phyloP scores from a whole-genome alignment of 441 rosid species.

The Sinapis alba region DNA sequence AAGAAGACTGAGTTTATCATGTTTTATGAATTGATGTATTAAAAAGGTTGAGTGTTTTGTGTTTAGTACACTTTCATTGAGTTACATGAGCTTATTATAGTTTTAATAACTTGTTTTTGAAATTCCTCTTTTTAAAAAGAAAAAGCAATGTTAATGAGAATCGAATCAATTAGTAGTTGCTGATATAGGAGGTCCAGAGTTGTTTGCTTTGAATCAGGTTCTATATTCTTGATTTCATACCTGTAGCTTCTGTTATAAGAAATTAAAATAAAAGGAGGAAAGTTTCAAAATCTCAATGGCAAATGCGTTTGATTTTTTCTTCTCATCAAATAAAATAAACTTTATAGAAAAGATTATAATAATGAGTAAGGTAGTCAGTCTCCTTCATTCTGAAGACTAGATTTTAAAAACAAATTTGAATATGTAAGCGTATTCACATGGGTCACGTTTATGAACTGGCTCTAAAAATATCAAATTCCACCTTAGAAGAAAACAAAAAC shows the following conservation, averaged over 20 bases:
- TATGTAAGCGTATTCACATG: slow-evolving; percentile 27
- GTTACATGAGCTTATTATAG: neutral
- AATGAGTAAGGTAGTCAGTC: neutral
- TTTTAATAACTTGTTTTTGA: neutral
- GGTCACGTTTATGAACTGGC: slow-evolving; percentile 18
- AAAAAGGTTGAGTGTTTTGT: neutral
- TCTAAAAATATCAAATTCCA: neutral
- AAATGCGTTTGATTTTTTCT: slow-evolving; percentile 13
- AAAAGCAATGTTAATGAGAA: neutral
- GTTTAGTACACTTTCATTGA: neutral
- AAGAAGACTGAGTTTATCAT: neutral
- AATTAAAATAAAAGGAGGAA: neutral
- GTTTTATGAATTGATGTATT: slow-evolving; percentile 24
- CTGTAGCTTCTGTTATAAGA: slow-evolving; percentile 12
- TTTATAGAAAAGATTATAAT: neutral
- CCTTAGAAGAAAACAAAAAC: slow-evolving; percentile 18
- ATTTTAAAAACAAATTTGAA: neutral
- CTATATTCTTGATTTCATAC: slow-evolving; percentile 16
- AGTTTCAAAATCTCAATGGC: neutral
- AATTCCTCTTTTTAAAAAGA: neutral
- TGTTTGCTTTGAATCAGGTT: slow-evolving; percentile 31
- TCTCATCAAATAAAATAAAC: neutral
- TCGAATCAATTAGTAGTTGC: slow-evolving; percentile 6
- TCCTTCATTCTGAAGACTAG: slow-evolving; percentile 8
- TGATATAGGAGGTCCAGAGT: slow-evolving; percentile 17